These are phyloP conservation scores for Vanderwaltozyma tropicalis DNA, from an alignment of 805 yeast species.

Conservation along the genomic window DNA sequence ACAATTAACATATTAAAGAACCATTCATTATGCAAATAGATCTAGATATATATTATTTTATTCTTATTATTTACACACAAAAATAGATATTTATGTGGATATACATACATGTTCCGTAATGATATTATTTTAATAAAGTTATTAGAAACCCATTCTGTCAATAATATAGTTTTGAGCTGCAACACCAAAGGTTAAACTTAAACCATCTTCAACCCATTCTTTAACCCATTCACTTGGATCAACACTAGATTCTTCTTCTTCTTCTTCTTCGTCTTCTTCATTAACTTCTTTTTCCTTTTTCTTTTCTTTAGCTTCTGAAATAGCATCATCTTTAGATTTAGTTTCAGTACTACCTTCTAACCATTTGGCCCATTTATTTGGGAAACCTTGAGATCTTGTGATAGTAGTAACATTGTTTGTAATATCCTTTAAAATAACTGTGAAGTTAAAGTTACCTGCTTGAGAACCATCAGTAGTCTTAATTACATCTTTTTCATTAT, in stretches of 20 bases:
- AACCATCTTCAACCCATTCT: slow-evolving; percentile 71
- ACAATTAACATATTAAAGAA: too few relatives aligned
- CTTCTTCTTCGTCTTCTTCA: slow-evolving; percentile 21
- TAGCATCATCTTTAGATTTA: slow-evolving; percentile 8
- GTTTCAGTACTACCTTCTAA: slow-evolving; percentile 32
- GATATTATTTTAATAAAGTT: neutral
- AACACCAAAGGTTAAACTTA: slow-evolving; percentile 71
- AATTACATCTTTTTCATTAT: slow-evolving; percentile 14
- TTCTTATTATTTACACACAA: too few relatives aligned
- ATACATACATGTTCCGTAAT: too few relatives aligned
- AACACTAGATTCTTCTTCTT: slow-evolving; percentile 29
- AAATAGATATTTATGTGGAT: too few relatives aligned
- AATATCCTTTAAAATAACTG: slow-evolving; percentile 65
- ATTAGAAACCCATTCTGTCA: slow-evolving; percentile 49
- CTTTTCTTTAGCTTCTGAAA: slow-evolving; percentile 4
- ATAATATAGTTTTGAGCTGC: slow-evolving; percentile 86
- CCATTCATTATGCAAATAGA: too few relatives aligned
- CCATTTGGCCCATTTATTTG: slow-evolving; percentile 90
- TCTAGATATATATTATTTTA: too few relatives aligned
- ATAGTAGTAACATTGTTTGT: slow-evolving; percentile 65
- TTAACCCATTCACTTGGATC: slow-evolving; percentile 79
- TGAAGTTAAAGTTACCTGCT: slow-evolving; percentile 58
- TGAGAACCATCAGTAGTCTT: slow-evolving; percentile 31
- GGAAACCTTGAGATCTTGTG: slow-evolving; percentile 83
- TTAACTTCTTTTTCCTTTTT: neutral